Percentiles rank a stretch among this genome's conserved stretches.
These are phyloP conservation scores for Lachnellula suecica DNA, from an alignment of 2,329 filamentous ascomycete genomes.

Conservation along the genomic window DNA sequence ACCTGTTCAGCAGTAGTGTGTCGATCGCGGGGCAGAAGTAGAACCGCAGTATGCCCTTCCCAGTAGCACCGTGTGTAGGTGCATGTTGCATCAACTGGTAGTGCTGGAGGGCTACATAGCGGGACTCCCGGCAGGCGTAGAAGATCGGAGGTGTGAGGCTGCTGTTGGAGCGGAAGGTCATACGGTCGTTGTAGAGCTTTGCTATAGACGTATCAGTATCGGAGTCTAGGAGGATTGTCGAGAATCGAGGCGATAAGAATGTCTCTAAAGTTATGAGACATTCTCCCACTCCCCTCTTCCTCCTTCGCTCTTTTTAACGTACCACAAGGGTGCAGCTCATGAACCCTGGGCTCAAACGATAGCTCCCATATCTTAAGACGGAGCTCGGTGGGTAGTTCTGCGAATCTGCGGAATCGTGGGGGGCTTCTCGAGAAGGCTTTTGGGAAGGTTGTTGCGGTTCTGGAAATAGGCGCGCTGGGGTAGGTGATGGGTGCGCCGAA, in stretches of 20 bases:
- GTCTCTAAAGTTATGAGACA: no score
- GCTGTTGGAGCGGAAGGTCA: constrained; percentile 33
- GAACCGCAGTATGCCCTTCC: constrained; percentile 30
- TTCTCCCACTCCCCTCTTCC: no score
- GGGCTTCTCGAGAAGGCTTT: not conserved
- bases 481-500: not conserved
- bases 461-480: not conserved
- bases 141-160: constrained; percentile 26
- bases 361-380: constrained; percentile 29
- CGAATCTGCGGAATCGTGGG: constrained; percentile 23
- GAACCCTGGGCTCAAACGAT: constrained; percentile 25
- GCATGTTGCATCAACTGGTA: constrained; percentile 29
- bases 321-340: constrained; percentile 33
- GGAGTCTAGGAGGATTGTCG: no score
- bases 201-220: no score
- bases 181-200: constrained; percentile 30
- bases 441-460: not conserved
- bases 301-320: no score
- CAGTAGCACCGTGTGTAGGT: constrained; percentile 14
- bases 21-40: constrained; percentile 29
- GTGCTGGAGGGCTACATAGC: constrained; percentile 23
- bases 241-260: no score
- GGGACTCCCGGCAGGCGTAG: constrained; percentile 26
- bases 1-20: constrained; percentile 30
- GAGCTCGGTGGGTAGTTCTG: constrained; percentile 25